Conservation (phyloP, 129 eudicot species). For the Kitagawia praeruptora region DNA sequence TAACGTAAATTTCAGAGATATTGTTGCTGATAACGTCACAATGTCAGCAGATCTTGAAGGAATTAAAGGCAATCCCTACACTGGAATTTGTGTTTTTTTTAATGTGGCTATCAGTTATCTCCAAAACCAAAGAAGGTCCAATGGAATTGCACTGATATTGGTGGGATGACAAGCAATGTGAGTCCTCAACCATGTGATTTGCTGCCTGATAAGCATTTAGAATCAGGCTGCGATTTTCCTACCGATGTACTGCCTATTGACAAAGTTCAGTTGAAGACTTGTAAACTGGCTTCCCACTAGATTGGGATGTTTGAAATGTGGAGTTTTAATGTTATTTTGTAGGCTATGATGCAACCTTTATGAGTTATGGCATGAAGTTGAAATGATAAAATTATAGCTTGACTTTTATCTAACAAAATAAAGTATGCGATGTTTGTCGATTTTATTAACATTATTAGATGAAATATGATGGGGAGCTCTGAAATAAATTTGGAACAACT, state of each 20-base stretch:
- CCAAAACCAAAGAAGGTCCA: constrained; percentile 27
- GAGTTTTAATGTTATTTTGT: background rate
- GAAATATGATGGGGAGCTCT: no score
- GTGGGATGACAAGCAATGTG: constrained; percentile 46
- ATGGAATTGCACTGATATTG: constrained; percentile 66
- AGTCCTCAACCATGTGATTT: constrained; percentile 42
- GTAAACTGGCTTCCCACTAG: constrained; percentile 5
- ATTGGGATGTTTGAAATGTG: background rate
- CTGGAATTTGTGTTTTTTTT: constrained; percentile 48
- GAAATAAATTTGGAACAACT: no score
- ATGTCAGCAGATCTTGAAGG: constrained; percentile 54
- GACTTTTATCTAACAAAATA: no score
- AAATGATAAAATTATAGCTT: no score
- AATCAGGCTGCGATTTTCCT: constrained; percentile 42
- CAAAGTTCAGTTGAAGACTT: constrained; percentile 33
- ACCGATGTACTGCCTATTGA: constrained; percentile 44
- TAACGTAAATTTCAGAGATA: constrained; percentile 38
- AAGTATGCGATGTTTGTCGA: no score
- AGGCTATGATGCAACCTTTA: background rate
- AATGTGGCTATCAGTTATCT: constrained; percentile 38
- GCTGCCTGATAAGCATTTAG: constrained; percentile 28
- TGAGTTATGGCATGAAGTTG: background rate
- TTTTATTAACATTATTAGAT: no score
- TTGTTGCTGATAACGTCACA: constrained; percentile 41
- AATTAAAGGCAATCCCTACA: constrained; percentile 41